Conservation (phyloP, 139 green algal species). For the Eudorina sp. region DNA sequence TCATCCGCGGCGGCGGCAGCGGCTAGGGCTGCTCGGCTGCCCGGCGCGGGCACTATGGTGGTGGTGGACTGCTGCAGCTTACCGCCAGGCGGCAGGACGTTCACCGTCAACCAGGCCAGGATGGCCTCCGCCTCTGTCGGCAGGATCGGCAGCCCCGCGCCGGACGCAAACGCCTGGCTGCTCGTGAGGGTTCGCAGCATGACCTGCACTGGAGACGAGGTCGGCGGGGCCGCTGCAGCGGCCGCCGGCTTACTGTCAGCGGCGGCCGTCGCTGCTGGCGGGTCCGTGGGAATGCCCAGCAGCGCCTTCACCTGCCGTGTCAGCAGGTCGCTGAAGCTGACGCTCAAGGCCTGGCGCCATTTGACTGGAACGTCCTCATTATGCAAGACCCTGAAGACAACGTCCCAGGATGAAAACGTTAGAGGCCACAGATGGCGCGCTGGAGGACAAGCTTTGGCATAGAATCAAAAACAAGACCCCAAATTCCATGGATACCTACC, state of each 20-base stretch:
- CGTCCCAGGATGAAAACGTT: too few relatives aligned
- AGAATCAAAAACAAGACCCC: neutral
- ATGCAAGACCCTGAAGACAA: neutral
- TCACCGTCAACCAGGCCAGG: constrained; percentile 28
- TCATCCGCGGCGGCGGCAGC: constrained; percentile 13
- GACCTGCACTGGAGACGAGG: neutral
- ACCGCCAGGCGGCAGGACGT: constrained; percentile 34
- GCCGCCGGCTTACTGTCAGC: too few relatives aligned
- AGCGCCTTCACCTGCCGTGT: neutral
- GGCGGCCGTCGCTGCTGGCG: neutral
- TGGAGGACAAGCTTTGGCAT: neutral
- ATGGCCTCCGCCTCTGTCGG: constrained; percentile 17
- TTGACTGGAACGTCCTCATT: neutral
- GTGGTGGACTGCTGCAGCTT: neutral
- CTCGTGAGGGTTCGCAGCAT: constrained; percentile 25
- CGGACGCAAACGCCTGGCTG: constrained; percentile 2
- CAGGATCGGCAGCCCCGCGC: constrained; percentile 32
- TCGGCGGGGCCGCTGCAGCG: neutral
- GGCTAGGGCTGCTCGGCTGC: neutral
- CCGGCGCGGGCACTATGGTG: neutral
- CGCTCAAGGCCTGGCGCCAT: constrained; percentile 23
- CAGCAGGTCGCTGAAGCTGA: neutral
- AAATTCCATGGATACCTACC: neutral
- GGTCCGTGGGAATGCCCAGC: neutral
- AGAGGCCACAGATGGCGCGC: neutral